Evolutionary conservation across 805 yeast genomes (phyloP).

Genomic region (Komagataella ulmi): DNA sequence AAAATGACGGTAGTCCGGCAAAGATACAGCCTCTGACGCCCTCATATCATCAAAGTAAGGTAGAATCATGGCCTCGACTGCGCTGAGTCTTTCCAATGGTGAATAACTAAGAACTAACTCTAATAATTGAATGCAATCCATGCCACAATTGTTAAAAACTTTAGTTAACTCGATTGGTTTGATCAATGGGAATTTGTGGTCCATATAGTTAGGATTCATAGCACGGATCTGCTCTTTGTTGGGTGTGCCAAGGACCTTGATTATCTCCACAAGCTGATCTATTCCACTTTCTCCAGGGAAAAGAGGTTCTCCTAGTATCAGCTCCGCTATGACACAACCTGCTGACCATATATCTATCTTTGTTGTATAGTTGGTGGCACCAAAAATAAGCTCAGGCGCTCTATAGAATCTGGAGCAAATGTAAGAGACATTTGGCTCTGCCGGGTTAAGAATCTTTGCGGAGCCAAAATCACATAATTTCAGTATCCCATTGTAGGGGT

Average conservation of each 20-base stretch:
- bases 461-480: conserved; percentile 95
- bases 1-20: conserved; percentile 25
- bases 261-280: conserved; percentile 93
- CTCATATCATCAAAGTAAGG: conserved; percentile 44
- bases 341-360: conserved; percentile 97
- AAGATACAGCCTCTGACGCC: conserved; percentile 8
- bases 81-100: conserved; percentile 50
- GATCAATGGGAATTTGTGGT: conserved; percentile 84
- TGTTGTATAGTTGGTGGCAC: conserved; percentile 92
- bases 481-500: conserved; percentile 72
- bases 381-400: conserved; percentile 96
- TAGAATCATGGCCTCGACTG: conserved; percentile 37
- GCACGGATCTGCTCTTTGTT: conserved; percentile 80
- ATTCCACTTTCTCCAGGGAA: conserved; percentile 98
- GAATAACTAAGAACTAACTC: conserved; percentile 50
- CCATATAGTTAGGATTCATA: conserved; percentile 96
- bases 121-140: conserved; percentile 42
- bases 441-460: conserved; percentile 81
- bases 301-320: conserved; percentile 87
- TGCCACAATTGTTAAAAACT: conserved; percentile 45
- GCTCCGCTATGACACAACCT: conserved; percentile 97
- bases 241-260: conserved; percentile 93
- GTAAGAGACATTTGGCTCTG: conserved; percentile 90
- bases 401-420: conserved; percentile 94
- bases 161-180: conserved; percentile 63